Evolutionary conservation across 768 basidiomycete genomes (phyloP).

Genomic region (Trametes maxima): DNA sequence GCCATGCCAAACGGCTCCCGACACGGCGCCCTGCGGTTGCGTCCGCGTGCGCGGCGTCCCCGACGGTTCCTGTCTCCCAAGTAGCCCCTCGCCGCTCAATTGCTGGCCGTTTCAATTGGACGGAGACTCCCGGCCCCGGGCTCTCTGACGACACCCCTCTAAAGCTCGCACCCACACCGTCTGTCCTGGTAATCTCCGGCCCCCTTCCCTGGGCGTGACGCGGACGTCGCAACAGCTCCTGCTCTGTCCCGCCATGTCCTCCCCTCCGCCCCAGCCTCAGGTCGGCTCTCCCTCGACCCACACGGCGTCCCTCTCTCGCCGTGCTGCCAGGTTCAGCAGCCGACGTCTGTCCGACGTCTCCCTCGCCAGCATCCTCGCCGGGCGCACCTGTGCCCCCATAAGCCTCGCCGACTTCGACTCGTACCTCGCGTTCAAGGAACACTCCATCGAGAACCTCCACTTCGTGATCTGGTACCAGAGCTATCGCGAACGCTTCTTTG

Average conservation of each 20-base stretch:
- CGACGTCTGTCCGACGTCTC: constrained; percentile 12
- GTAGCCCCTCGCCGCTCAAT: too few species aligned
- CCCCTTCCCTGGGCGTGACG: too few species aligned
- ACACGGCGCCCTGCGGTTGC: too few species aligned
- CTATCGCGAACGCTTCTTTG: constrained; percentile 40
- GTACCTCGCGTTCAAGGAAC: constrained; percentile 31
- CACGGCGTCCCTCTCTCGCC: not conserved
- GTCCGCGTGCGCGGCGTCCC: too few species aligned
- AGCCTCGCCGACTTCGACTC: constrained; percentile 36
- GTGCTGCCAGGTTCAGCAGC: constrained; percentile 1
- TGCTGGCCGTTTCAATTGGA: too few species aligned
- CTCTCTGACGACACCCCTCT: too few species aligned
- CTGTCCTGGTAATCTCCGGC: too few species aligned
- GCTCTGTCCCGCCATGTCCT: not conserved
- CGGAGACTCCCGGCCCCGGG: too few species aligned
- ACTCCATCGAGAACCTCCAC: constrained; percentile 35
- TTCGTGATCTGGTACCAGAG: constrained; percentile 41
- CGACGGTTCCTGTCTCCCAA: too few species aligned
- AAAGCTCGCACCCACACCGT: too few species aligned
- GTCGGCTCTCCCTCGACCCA: not conserved
- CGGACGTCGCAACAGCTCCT: too few species aligned
- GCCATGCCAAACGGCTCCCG: too few species aligned
- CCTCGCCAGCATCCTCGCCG: constrained; percentile 39
- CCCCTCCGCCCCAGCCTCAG: not conserved
- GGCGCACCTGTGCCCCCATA: constrained; percentile 44